A percentile compares a stretch with the other conserved stretches of the same genome.
Conservation (phyloP, 2,329 filamentous ascomycete genomes). For the Colletotrichum sp. region DNA sequence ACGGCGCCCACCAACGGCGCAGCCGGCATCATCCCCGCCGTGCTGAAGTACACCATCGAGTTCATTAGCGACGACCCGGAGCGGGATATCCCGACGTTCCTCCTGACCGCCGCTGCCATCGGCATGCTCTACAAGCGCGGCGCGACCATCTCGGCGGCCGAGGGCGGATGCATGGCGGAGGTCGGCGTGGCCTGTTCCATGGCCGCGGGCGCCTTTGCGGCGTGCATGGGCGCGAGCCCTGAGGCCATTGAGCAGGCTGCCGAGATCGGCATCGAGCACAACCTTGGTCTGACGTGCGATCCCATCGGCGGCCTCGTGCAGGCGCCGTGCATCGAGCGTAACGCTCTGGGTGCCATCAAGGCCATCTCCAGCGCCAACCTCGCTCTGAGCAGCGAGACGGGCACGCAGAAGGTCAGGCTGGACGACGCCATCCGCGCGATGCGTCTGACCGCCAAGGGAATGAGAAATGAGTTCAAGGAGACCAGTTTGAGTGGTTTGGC, state of each 20-base stretch:
- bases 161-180: conserved; percentile 60
- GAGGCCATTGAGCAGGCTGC: conserved; percentile 57
- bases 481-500: conserved; percentile 54
- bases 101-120: conserved; percentile 53
- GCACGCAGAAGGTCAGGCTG: conserved; percentile 52
- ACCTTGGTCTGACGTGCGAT: conserved; percentile 55
- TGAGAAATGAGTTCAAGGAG: conserved; percentile 60
- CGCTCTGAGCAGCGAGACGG: conserved; percentile 47
- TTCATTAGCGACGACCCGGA: conserved; percentile 56
- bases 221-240: conserved; percentile 55
- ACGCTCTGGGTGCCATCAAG: conserved; percentile 55
- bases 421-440: conserved; percentile 57
- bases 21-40: conserved; percentile 55
- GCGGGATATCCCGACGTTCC: conserved; percentile 53
- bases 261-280: conserved; percentile 59
- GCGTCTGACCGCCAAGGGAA: conserved; percentile 54
- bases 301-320: conserved; percentile 56
- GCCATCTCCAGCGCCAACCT: conserved; percentile 56
- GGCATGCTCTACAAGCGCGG: conserved; percentile 60
- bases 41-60: conserved; percentile 55
- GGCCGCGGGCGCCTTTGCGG: conserved; percentile 55
- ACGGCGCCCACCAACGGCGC: conserved; percentile 57
- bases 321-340: conserved; percentile 56
- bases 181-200: conserved; percentile 58
- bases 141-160: conserved; percentile 55